Conservation (phyloP, 1,139 yeast species). For the Saccharomyces hybrid region DNA sequence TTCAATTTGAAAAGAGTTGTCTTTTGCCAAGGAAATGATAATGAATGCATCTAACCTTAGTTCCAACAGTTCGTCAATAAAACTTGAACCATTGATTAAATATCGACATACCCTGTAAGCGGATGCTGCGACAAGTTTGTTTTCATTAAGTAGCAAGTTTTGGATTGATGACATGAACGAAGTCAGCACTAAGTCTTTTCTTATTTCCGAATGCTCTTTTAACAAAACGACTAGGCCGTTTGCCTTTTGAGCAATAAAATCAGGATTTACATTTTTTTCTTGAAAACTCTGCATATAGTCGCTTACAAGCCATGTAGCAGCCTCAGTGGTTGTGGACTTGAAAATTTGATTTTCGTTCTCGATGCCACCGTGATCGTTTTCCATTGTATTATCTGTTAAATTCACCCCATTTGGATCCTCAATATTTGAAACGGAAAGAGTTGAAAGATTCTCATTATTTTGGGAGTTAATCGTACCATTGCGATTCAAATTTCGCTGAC, state of each 20-base stretch:
- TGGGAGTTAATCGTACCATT: background rate
- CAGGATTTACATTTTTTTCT: constrained; percentile 38
- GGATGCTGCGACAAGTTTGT: constrained; percentile 61
- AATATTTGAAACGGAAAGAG: background rate
- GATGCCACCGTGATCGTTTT: background rate
- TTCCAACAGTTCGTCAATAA: constrained; percentile 42
- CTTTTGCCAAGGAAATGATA: constrained; percentile 56
- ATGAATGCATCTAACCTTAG: constrained; percentile 55
- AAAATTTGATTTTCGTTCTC: background rate
- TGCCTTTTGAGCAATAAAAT: constrained; percentile 47
- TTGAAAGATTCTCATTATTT: background rate
- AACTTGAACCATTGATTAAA: constrained; percentile 47
- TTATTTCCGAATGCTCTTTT: constrained; percentile 52
- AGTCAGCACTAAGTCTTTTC: constrained; percentile 56
- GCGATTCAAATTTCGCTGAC: background rate
- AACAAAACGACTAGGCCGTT: constrained; percentile 56
- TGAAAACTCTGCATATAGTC: constrained; percentile 42
- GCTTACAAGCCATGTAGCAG: constrained; percentile 44
- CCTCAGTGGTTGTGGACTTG: background rate
- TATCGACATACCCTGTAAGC: constrained; percentile 71
- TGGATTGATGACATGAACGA: constrained; percentile 56
- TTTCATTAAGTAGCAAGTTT: constrained; percentile 49
- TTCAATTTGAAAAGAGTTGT: constrained; percentile 48
- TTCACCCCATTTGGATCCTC: background rate
- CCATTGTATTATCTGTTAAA: background rate